Percentiles rank a stretch among this genome's conserved stretches.
These are phyloP conservation scores for Lipomyces oligophaga DNA, from an alignment of 805 yeast species.

Conservation along the genomic window DNA sequence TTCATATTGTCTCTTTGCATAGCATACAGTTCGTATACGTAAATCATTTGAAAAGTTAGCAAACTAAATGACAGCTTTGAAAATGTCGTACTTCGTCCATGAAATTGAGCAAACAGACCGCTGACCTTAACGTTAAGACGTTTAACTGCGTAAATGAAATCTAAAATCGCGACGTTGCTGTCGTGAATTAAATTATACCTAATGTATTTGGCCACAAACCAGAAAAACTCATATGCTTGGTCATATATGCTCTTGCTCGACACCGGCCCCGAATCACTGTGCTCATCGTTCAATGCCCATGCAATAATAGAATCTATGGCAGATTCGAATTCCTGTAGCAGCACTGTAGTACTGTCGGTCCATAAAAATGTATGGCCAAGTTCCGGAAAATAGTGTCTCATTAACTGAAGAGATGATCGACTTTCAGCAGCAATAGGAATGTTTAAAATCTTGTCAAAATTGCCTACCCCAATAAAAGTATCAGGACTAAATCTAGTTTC, in stretches of 20 bases:
- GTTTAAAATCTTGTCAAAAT: conserved; percentile 10
- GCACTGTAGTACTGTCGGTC: background rate
- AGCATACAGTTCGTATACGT: conserved; percentile 15
- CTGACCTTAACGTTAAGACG: conserved; percentile 12
- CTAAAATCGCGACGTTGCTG: conserved; percentile 6
- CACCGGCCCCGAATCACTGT: conserved; percentile 3
- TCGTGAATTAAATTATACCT: conserved; percentile 4
- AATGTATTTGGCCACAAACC: conserved; percentile 14
- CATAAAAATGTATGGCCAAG: conserved; percentile 6
- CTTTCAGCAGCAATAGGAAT: background rate
- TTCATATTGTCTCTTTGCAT: conserved; percentile 5
- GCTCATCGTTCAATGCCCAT: conserved; percentile 24
- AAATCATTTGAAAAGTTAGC: conserved; percentile 24
- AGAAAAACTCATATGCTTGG: conserved; percentile 18
- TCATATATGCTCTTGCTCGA: conserved; percentile 1
- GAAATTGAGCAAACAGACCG: conserved; percentile 24
- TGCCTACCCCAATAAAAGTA: conserved; percentile 24
- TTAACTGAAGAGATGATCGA: background rate
- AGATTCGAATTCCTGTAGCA: conserved; percentile 14
- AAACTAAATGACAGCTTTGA: conserved; percentile 19
- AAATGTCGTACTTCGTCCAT: conserved; percentile 9
- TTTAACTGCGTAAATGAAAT: conserved; percentile 10
- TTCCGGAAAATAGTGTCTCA: conserved; percentile 3
- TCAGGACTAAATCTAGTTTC: conserved; percentile 12
- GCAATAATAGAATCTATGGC: conserved; percentile 10